phyloP scores from a whole-genome alignment of 805 yeast genomes.

The Barnettozyma californica region DNA sequence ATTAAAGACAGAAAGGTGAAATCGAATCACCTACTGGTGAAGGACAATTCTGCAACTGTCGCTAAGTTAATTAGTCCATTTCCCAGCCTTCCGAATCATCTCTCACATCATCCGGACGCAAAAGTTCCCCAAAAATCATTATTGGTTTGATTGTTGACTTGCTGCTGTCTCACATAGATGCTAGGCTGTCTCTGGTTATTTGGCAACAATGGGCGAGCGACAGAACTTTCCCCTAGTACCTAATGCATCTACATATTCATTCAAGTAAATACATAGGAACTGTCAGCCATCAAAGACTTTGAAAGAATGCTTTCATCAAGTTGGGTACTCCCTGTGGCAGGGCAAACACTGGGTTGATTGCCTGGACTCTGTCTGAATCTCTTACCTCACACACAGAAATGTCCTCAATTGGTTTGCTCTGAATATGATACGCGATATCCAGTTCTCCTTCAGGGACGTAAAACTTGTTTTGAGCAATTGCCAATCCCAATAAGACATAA shows the following conservation, averaged over 20 bases:
- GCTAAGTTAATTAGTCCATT: neutral
- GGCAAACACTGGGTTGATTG: constrained; percentile 56
- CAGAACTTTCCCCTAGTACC: neutral
- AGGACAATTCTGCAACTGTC: no score
- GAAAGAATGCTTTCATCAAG: constrained; percentile 18
- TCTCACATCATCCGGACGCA: neutral
- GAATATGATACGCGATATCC: constrained; percentile 6
- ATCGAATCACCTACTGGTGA: no score
- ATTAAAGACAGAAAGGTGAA: no score
- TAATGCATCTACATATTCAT: neutral
- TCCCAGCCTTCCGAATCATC: neutral
- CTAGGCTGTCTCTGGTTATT: neutral
- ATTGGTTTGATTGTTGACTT: neutral
- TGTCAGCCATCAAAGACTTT: neutral
- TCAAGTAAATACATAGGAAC: no score
- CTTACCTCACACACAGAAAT: constrained; percentile 16
- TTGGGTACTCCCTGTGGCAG: constrained; percentile 42
- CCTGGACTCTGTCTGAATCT: constrained; percentile 18
- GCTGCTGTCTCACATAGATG: neutral
- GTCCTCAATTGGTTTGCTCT: constrained; percentile 2
- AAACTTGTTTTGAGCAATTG: constrained; percentile 20
- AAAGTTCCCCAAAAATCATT: no score
- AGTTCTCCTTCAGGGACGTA: neutral
- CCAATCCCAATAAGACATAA: constrained; percentile 73
- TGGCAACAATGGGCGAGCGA: neutral